A percentile compares a stretch with the other conserved stretches of the same genome.
These are phyloP conservation scores for Neurospora hispaniola DNA, from an alignment of 495 filamentous ascomycete species.

Conservation along the genomic window DNA sequence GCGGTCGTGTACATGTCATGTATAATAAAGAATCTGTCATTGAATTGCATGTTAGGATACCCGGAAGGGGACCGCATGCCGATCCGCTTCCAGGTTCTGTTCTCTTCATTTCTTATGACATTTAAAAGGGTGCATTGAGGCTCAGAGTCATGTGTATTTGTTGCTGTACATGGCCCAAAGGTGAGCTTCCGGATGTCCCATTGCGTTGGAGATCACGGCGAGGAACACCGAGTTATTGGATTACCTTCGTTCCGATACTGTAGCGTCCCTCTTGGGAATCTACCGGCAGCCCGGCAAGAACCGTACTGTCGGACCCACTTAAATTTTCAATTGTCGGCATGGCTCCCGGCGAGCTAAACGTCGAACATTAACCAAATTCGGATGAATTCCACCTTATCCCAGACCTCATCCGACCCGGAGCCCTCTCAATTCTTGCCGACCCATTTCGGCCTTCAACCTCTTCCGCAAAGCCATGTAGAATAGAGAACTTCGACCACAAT, in stretches of 20 bases:
- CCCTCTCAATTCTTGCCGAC: not conserved
- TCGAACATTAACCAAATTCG: not conserved
- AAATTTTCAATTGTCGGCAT: not conserved
- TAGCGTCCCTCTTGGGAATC: not conserved
- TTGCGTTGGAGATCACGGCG: not conserved
- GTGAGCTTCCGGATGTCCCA: not conserved
- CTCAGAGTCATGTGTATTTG: not conserved
- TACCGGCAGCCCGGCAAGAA: not conserved
- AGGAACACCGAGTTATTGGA: not conserved
- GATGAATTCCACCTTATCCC: not conserved
- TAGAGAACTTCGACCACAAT: not conserved
- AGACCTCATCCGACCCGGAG: not conserved
- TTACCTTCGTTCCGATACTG: not conserved
- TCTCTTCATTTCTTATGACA: not conserved
- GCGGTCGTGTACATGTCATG: slow-evolving; percentile 13
- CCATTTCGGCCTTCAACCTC: not conserved
- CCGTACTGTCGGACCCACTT: not conserved
- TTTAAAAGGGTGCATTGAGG: not conserved
- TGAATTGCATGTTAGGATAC: slow-evolving; percentile 1
- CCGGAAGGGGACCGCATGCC: not conserved
- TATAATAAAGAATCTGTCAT: slow-evolving; percentile 10
- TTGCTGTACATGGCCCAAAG: not conserved
- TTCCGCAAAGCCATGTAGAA: slow-evolving; percentile 11
- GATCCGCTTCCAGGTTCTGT: not conserved
- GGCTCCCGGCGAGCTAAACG: not conserved